phyloP scores from a whole-genome alignment of 2,329 filamentous ascomycete genomes.

The Botrytis galanthina region DNA sequence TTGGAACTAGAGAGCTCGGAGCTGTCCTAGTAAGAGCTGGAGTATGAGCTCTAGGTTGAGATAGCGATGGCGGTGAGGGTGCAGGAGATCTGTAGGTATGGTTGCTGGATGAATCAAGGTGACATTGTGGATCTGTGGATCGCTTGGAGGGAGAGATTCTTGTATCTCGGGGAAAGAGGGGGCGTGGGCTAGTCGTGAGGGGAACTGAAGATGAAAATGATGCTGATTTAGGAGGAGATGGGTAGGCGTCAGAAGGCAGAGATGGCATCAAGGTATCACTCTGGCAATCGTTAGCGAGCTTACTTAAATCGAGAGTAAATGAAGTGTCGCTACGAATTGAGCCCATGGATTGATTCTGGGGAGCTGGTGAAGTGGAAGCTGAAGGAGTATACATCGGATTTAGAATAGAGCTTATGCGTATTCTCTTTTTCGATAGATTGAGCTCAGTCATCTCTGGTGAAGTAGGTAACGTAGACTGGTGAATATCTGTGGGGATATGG shows the following conservation, averaged over 20 bases:
- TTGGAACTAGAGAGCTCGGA: neutral
- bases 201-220: neutral
- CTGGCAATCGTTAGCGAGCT: neutral
- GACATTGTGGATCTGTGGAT: neutral
- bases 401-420: neutral
- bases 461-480: neutral
- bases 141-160: rapidly evolving
- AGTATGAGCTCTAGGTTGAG: neutral
- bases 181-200: too few relatives aligned
- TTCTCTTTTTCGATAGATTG: neutral
- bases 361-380: too few relatives aligned
- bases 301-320: neutral
- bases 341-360: neutral
- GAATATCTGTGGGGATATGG: neutral
- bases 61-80: neutral
- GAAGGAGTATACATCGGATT: neutral
- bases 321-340: neutral
- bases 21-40: neutral
- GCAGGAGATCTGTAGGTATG: neutral
- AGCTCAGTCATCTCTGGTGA: neutral
- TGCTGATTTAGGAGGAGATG: neutral
- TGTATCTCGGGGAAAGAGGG: neutral
- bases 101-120: neutral
- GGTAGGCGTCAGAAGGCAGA: neutral
- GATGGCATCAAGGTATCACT: neutral